phyloP scores from a whole-genome alignment of 331 rosid species.

The Pyracantha coccinea region DNA sequence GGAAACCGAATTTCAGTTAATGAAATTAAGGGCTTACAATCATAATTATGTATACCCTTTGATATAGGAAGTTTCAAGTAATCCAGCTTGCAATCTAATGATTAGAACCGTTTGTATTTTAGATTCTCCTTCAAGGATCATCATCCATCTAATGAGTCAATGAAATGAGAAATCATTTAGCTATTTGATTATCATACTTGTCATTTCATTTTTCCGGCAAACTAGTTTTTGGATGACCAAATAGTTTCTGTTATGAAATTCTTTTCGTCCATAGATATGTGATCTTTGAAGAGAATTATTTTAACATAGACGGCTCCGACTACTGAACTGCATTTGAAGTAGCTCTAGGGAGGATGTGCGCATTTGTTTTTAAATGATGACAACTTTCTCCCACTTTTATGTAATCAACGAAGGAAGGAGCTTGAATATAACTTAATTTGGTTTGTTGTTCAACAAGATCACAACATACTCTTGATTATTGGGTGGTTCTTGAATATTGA shows the following conservation, averaged over 20 bases:
- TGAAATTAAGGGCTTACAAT: too few species aligned
- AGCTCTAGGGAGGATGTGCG: background rate
- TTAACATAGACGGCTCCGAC: background rate
- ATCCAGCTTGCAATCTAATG: background rate
- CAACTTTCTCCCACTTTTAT: background rate
- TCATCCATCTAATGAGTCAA: too few species aligned
- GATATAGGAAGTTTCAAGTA: too few species aligned
- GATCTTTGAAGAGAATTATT: too few species aligned
- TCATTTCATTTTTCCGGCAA: too few species aligned
- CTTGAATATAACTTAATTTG: too few species aligned
- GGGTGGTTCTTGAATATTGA: conserved; percentile 5
- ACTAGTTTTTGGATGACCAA: background rate
- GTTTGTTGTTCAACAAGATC: background rate
- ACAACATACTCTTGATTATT: background rate
- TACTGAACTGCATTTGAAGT: background rate
- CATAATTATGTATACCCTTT: too few species aligned
- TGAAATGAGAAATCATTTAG: too few species aligned
- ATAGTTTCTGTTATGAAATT: background rate
- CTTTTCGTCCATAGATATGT: background rate
- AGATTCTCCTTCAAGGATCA: too few species aligned
- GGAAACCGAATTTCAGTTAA: too few species aligned
- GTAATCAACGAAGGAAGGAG: too few species aligned
- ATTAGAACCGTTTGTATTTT: background rate
- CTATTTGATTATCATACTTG: too few species aligned
- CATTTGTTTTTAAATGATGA: background rate